Evolutionary conservation across 2,329 filamentous ascomycete genomes (phyloP).

Genomic region (Clonostachys rosea): DNA sequence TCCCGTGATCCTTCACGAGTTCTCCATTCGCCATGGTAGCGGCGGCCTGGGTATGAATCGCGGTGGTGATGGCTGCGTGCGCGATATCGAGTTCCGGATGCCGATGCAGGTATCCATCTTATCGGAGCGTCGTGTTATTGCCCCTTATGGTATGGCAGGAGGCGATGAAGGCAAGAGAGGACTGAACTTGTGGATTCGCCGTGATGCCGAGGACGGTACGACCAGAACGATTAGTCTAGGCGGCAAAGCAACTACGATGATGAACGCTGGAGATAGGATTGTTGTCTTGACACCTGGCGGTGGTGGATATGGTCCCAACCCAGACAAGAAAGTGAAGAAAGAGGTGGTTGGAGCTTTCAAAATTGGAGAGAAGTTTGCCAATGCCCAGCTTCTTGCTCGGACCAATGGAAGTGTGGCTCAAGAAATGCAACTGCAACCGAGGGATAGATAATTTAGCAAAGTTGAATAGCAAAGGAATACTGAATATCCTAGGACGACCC

Average conservation of each 20-base stretch:
- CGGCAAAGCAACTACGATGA: constrained; percentile 10
- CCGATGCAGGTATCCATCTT: constrained; percentile 76
- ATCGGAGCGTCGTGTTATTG: constrained; percentile 70
- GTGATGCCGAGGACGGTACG: constrained; percentile 17
- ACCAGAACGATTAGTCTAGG: constrained; percentile 20
- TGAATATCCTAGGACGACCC: too few relatives aligned
- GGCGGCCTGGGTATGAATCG: constrained; percentile 50
- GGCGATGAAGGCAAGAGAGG: constrained; percentile 66
- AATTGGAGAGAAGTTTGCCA: constrained; percentile 1
- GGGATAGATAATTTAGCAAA: background rate
- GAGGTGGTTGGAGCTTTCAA: constrained; percentile 1
- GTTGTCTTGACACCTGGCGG: constrained; percentile 17
- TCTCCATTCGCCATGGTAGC: constrained; percentile 57
- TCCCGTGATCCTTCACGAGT: constrained; percentile 62
- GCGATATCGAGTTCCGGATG: constrained; percentile 78
- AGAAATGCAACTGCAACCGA: background rate
- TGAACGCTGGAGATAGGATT: constrained; percentile 13
- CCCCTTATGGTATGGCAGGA: constrained; percentile 71
- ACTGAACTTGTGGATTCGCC: constrained; percentile 62
- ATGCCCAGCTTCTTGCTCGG: background rate
- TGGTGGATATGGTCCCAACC: constrained; percentile 12
- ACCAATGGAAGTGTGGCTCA: background rate
- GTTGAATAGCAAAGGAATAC: too few relatives aligned
- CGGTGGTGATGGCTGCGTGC: constrained; percentile 72
- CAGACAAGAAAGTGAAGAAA: background rate